Conservation (phyloP, 495 filamentous ascomycete genomes). For the Penicillium argentinense region DNA sequence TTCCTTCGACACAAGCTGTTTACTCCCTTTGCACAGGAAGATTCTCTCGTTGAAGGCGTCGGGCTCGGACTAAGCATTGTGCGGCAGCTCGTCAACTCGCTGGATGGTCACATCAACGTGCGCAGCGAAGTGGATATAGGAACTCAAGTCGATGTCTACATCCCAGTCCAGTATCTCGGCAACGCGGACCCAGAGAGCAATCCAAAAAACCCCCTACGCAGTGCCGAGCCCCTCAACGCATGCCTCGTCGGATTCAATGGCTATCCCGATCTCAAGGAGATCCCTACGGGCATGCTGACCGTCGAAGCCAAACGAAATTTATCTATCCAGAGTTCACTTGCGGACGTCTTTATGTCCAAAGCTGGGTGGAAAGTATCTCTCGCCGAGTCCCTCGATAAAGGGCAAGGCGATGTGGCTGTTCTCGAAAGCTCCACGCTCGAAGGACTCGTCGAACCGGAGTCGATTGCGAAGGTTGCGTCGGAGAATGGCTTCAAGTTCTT, state of each 20-base stretch:
- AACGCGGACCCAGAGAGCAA: slow-evolving; percentile 65
- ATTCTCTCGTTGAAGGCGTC: slow-evolving; percentile 61
- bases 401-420: slow-evolving; percentile 29
- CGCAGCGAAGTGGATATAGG: slow-evolving; percentile 55
- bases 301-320: slow-evolving; percentile 36
- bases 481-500: slow-evolving; percentile 21
- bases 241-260: slow-evolving; percentile 35
- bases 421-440: slow-evolving; percentile 29
- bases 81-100: slow-evolving; percentile 58
- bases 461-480: slow-evolving; percentile 5
- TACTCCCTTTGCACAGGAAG: slow-evolving; percentile 70
- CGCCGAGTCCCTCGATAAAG: slow-evolving; percentile 27
- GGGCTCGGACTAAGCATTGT: slow-evolving; percentile 71
- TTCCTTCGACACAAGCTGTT: slow-evolving; percentile 66
- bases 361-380: slow-evolving; percentile 31
- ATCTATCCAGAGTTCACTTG: slow-evolving; percentile 31
- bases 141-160: slow-evolving; percentile 56
- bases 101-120: slow-evolving; percentile 61
- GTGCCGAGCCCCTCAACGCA: slow-evolving; percentile 5
- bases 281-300: slow-evolving; percentile 24
- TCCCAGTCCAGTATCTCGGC: slow-evolving; percentile 51
- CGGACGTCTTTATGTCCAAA: slow-evolving; percentile 29
- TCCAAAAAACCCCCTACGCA: slow-evolving; percentile 14
- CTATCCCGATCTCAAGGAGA: slow-evolving; percentile 26
- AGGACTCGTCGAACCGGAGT: slow-evolving; percentile 5